Evolutionary conservation across 345 rosid species (phyloP).

Genomic region (Noccaea caerulescens): DNA sequence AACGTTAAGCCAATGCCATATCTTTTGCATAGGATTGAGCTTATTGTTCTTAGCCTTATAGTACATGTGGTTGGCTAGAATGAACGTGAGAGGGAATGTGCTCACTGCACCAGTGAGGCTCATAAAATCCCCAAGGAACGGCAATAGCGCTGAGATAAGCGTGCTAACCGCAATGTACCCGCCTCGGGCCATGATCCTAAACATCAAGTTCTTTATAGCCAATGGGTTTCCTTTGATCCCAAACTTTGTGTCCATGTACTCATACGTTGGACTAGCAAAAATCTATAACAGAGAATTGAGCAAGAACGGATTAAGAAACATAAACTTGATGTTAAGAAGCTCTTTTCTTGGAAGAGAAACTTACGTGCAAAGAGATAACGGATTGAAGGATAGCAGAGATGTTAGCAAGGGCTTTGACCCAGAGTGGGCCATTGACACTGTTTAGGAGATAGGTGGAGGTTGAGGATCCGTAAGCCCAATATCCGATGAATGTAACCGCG

Average conservation of each 20-base stretch:
- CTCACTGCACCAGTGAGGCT: constrained; percentile 90
- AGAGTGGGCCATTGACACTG: constrained; percentile 70
- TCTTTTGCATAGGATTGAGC: constrained; percentile 52
- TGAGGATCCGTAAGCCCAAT: constrained; percentile 95
- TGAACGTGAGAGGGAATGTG: constrained; percentile 91
- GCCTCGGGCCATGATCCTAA: constrained; percentile 72
- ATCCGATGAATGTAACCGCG: constrained; percentile 72
- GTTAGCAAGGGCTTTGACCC: constrained; percentile 83
- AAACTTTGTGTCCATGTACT: constrained; percentile 81
- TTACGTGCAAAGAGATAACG: constrained; percentile 84
- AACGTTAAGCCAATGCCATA: constrained; percentile 92
- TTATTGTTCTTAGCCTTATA: constrained; percentile 60
- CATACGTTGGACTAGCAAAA: constrained; percentile 92
- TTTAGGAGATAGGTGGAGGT: constrained; percentile 73
- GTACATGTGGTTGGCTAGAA: constrained; percentile 94
- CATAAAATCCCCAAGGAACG: constrained; percentile 90
- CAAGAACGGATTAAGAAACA: constrained; percentile 1
- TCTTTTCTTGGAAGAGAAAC: neutral
- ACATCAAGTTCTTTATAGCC: constrained; percentile 55
- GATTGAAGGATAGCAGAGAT: constrained; percentile 81
- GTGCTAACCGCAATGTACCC: constrained; percentile 75
- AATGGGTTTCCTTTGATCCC: constrained; percentile 74
- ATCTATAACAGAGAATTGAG: constrained; percentile 51
- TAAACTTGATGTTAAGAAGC: neutral
- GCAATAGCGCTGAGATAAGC: constrained; percentile 75